Evolutionary conservation across 441 rosid species (phyloP), one percentile per base, ranked within the genome.

Genomic region (Populus hybrid): DNA sequence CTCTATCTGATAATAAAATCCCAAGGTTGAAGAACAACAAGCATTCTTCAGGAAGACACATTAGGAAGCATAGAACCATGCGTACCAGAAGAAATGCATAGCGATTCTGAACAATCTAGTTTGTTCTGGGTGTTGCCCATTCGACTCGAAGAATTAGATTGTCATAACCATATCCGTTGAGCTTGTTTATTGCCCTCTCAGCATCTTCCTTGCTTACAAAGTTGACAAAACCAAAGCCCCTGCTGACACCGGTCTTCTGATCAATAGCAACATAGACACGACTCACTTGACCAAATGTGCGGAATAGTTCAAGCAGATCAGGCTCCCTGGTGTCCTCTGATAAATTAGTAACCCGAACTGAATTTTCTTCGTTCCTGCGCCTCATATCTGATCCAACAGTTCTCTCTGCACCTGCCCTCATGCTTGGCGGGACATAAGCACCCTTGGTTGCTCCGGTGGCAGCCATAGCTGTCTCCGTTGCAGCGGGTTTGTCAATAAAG

Each of bases 151-250:
- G 93, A 77, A 89, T 89, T 76, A 90, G 91, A 74, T 85, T 88
- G 74, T 88, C 90, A 9, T 88, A 91, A 74, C 93, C 93, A 78
- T 91, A 90, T 1, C 90, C 90, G 18, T 90, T 84, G 70, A 91
- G 88, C 84, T 91, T 91, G 84, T 83, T 82, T 77, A 91, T 91
- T 23, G 92, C 92, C 74, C 89, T 83, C 80, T 87, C 86, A 2
- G 88, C 90, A 69, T 90, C 91, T 76, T 88, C 94, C 76, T 85
- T 87, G 86, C 82, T 88, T 10, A 84, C 85, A 82, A 90, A 89
- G 85, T 87, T 89, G 50, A 89, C 96, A 80, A 90, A 91, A 14
- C 91, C 92, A 9, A 87, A 90, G 28, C 91, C 94, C 76, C 90
- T 78, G 82, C 96, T 89, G 65, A 83, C 61, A 29, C 87, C 79